Base-by-base conservation (phyloP, 306 rosid species). In the Purshia tridentata region DNA sequence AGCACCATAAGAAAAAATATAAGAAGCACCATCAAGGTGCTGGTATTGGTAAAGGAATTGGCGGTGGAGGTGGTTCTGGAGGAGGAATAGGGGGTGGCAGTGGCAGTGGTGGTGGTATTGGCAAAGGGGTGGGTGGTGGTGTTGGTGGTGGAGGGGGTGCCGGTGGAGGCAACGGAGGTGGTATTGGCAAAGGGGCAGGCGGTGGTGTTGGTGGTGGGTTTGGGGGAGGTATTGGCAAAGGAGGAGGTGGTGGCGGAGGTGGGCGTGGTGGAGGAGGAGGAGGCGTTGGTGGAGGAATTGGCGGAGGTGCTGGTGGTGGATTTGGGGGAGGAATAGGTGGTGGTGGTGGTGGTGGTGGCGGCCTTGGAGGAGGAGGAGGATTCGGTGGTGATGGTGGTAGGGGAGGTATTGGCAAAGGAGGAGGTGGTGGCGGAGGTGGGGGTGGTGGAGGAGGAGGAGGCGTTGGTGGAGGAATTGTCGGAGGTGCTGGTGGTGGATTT, bases 381-480 rank as follows among this genome's bases (percentile, higher is more conserved):
- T 20, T 5, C 8, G 14, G 45, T 1, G 63, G 23, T 6, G 23
- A 6, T 1, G 70, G 62, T 1, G 53, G 42, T 0, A 37, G 80
- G 4, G 54, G 47, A 0, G 79, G 67, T 1, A 8, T n/a, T 45
- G 77, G 87, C n/a, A n/a, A n/a, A 1, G 77, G 75, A 1, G 63
- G 72, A 46, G 64, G 41, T 0, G 59, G 57, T 10, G 81, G 77
- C 0, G 54, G 35, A 6, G 76, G 76, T 1, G 79, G 44, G 0
- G 73, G 69, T 2, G 64, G 59, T 2, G 78, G 80, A 12, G 78
- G 74, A 0, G 78, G 72, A 0, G 61, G 62, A 60, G 88, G 65
- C 1, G 58, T 19, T 54, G 65, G 74, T 0, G 8, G 37, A 0
- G 65, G 54, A 9, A 4, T 42, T 42, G 52, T 52, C 8, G 69